phyloP scores from a whole-genome alignment of 2,329 filamentous ascomycete species.

The Saccharata proteae region DNA sequence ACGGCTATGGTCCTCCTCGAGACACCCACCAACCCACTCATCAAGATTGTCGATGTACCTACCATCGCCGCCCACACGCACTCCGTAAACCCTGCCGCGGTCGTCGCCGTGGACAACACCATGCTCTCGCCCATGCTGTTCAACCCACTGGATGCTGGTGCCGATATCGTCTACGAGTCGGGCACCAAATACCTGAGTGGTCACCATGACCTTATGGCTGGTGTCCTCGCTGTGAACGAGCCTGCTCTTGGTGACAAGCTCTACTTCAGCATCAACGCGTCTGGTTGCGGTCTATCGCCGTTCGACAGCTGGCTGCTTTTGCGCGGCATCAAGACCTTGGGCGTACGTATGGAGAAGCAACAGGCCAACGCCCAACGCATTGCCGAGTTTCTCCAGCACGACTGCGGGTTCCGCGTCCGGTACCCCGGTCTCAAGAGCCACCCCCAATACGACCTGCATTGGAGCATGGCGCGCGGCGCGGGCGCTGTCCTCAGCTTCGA shows the following conservation, averaged over 20 bases:
- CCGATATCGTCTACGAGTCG: slow-evolving; percentile 93
- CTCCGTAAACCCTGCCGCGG: slow-evolving; percentile 60
- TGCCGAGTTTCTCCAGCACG: slow-evolving; percentile 75
- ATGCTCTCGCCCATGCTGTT: slow-evolving; percentile 94
- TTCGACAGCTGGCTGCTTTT: slow-evolving; percentile 95
- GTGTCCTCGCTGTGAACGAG: slow-evolving; percentile 87
- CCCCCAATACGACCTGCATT: slow-evolving; percentile 91
- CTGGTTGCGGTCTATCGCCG: slow-evolving; percentile 83
- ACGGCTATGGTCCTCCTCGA: slow-evolving; percentile 94
- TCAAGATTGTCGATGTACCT: slow-evolving; percentile 92
- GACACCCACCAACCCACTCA: slow-evolving; percentile 92
- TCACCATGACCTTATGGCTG: slow-evolving; percentile 98
- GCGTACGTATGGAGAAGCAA: slow-evolving; percentile 98
- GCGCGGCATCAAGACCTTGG: slow-evolving; percentile 89
- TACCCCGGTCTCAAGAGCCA: slow-evolving; percentile 92
- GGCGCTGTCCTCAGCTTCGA: slow-evolving; percentile 94
- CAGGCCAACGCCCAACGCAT: slow-evolving; percentile 85
- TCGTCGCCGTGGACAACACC: slow-evolving; percentile 94
- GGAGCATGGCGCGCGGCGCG: slow-evolving; percentile 86
- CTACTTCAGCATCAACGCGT: slow-evolving; percentile 95
- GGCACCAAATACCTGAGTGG: slow-evolving; percentile 97
- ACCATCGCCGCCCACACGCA: slow-evolving; percentile 68
- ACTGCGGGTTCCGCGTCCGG: slow-evolving; percentile 81
- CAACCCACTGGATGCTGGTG: slow-evolving; percentile 87
- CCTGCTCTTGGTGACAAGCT: slow-evolving; percentile 70